Conservation (phyloP, 495 filamentous ascomycete genomes). For the Aspergillus homomorphus region DNA sequence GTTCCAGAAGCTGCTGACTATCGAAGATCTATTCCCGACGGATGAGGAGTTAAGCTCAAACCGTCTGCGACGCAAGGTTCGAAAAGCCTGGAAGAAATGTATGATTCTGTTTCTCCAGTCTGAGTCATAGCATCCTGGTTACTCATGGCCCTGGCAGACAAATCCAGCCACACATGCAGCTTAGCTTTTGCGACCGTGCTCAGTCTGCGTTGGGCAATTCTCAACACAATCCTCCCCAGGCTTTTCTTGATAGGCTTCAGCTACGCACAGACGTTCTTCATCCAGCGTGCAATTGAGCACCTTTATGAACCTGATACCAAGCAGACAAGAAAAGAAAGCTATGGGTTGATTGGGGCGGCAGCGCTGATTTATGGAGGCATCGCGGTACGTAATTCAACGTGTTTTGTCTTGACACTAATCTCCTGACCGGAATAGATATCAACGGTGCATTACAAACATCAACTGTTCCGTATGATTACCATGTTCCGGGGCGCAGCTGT, state of each 20-base stretch:
- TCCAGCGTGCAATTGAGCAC: conserved; percentile 1
- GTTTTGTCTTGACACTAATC: neutral
- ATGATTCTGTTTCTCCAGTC: neutral
- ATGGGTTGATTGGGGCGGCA: conserved; percentile 9
- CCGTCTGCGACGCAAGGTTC: conserved; percentile 24
- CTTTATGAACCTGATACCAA: neutral
- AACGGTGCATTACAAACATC: conserved; percentile 4
- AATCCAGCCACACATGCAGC: neutral
- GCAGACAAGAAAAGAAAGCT: neutral
- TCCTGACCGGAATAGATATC: conserved; percentile 2
- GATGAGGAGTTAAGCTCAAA: conserved; percentile 22
- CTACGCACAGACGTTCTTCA: conserved; percentile 8
- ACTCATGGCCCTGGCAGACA: neutral
- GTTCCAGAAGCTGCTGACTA: conserved; percentile 32
- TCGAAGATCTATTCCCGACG: conserved; percentile 36
- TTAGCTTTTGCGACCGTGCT: conserved; percentile 26
- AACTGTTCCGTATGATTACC: conserved; percentile 29
- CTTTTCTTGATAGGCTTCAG: conserved; percentile 7
- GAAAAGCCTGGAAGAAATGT: conserved; percentile 29
- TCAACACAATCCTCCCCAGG: conserved; percentile 26
- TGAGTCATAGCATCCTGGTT: neutral
- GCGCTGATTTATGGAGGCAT: neutral
- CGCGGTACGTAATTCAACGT: conserved; percentile 1
- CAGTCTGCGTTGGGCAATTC: conserved; percentile 37
- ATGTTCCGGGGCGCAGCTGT: conserved; percentile 53